phyloP scores from a whole-genome alignment of 164 flowering plant species.

The Vitis labrusca region DNA sequence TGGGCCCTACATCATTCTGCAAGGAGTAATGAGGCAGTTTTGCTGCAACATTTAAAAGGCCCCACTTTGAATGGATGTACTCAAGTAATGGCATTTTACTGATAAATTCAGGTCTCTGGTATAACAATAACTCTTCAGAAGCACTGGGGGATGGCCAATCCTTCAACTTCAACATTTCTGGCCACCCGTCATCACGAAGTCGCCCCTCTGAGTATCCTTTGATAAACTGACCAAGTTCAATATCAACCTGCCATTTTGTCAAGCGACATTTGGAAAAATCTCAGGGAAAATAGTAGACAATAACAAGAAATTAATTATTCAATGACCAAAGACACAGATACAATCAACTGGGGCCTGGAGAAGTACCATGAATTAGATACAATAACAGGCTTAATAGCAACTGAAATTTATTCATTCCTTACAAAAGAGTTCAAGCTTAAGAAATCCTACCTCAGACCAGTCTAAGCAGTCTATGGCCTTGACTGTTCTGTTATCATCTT shows the following conservation, averaged over 20 bases:
- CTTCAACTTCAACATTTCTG: conserved; percentile 78
- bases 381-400: background rate
- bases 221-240: conserved; percentile 75
- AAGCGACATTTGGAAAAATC: conserved; percentile 7
- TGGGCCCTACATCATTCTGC: conserved; percentile 89
- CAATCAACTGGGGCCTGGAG: too few species aligned
- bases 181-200: conserved; percentile 57
- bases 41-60: conserved; percentile 91
- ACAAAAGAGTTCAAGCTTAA: too few species aligned
- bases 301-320: background rate
- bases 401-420: too few species aligned
- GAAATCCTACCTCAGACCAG: conserved; percentile 68
- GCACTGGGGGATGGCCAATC: conserved; percentile 91
- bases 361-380: background rate
- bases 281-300: background rate
- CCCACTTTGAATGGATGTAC: conserved; percentile 93
- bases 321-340: too few species aligned
- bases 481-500: conserved; percentile 55
- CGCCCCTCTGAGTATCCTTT: conserved; percentile 85
- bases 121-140: conserved; percentile 81
- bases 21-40: conserved; percentile 85
- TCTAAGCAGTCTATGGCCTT: conserved; percentile 78
- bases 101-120: conserved; percentile 86
- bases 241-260: conserved; percentile 59
- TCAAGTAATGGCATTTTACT: conserved; percentile 85